Evolutionary conservation across 1,284 basidiomycete species (phyloP), one percentile per base, ranked within the genome.

Genomic region (Sphagnurus paluster): DNA sequence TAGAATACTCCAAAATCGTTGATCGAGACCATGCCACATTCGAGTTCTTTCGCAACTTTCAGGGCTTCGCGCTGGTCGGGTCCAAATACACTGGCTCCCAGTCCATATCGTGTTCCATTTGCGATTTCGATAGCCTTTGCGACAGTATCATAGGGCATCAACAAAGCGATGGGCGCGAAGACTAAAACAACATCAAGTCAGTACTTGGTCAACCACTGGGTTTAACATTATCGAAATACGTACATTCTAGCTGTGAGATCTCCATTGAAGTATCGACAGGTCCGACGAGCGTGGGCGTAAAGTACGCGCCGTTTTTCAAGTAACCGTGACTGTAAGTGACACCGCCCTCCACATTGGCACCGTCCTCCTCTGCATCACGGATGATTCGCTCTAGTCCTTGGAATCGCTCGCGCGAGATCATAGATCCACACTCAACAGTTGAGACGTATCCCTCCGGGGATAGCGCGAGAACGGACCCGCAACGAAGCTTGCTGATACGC

Each of bases 81-180:
- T 7, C 95, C 95, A 62, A 95, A 98, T n/a, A 99, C 91, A 47
- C 90, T 90, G 1, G 93, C 92, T 35, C 95, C 96, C n/a, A 99
- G 80, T 13, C 90, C 96, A 65, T 91, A 98, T 25, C 80, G 76
- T 1, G 91, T 93, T 11, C 78, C 76, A 60, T 98, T 98, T 0
- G 96, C 91, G 53, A 95, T 84, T 39, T 76, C 76, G 49, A 98
- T 78, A 0, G 91, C 93, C 56, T 95, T 84, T 1, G 93, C 84
- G 28, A 93, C 69, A 5, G 76, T 79, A 19, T 90, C 82, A 59
- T 93, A 96, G 39, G 81, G 80, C 65, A 96, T 87, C 32, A 97
- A 74, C 14, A 90, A 69, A 55, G 91, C 92, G 55, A 98, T 76
- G 1, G 93, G 94, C 0, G 92, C 93, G 60, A 97, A 97, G 36